phyloP scores from a whole-genome alignment of 805 yeast species.

The Candida oleophila region DNA sequence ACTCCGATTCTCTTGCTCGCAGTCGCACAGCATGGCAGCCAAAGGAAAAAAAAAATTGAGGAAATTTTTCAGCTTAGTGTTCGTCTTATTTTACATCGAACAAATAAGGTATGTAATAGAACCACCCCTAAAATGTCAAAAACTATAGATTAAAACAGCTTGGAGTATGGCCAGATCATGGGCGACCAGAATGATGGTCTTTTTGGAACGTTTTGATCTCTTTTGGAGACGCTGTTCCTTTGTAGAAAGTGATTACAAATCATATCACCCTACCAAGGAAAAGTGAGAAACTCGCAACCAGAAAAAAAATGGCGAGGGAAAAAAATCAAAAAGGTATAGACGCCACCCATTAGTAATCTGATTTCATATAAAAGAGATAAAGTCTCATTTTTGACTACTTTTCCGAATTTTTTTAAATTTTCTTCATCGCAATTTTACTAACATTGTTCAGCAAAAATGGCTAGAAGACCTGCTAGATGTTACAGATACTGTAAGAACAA shows the following conservation, averaged over 20 bases:
- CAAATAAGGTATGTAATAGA: background rate
- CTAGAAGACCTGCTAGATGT: slow-evolving; percentile 99
- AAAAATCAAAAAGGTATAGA: no score
- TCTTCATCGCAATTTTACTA: no score
- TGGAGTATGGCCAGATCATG: background rate
- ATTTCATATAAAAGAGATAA: no score
- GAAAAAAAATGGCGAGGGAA: no score
- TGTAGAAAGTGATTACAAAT: background rate
- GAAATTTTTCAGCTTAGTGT: background rate
- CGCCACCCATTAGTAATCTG: background rate
- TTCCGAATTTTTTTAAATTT: no score
- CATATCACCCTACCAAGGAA: background rate
- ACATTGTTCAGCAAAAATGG: slow-evolving; percentile 61
- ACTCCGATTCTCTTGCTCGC: background rate
- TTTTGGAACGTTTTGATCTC: no score
- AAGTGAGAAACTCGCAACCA: no score
- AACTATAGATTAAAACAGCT: background rate
- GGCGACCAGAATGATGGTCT: background rate
- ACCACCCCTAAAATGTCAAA: background rate
- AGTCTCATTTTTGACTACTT: no score
- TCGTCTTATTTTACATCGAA: background rate
- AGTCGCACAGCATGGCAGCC: background rate
- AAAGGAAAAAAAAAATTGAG: background rate
- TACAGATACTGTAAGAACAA: slow-evolving; percentile 99
- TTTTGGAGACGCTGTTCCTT: background rate